Percentiles rank a stretch among this genome's conserved stretches.
These are phyloP conservation scores for Epithemia pelagica DNA, from an alignment of 108 stramenopile species.

Conservation along the genomic window DNA sequence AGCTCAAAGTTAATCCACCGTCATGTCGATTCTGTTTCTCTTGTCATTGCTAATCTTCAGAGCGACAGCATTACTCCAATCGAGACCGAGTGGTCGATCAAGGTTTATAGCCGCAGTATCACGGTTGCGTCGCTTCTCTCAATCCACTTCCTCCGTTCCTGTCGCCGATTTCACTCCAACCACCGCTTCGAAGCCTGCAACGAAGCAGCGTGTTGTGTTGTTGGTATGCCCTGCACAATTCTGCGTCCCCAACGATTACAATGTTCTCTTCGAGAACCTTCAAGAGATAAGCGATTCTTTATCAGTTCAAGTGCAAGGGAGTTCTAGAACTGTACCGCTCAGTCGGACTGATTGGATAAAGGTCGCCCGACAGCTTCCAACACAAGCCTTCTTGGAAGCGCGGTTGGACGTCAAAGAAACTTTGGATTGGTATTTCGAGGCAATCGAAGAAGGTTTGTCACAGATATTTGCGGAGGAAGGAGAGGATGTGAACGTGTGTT, in stretches of 20 bases:
- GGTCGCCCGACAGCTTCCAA: constrained; percentile 59
- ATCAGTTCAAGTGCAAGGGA: constrained; percentile 19
- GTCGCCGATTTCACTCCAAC: too few relatives aligned
- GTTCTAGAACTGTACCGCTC: constrained; percentile 20
- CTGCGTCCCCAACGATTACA: constrained; percentile 70
- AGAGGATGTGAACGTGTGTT: constrained; percentile 43
- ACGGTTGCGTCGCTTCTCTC: too few relatives aligned
- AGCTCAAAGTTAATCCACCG: too few relatives aligned
- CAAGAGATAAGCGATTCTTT: background rate
- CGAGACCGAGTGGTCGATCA: too few relatives aligned
- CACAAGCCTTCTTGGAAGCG: constrained; percentile 52
- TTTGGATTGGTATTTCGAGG: constrained; percentile 72
- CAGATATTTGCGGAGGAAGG: constrained; percentile 53
- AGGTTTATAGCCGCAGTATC: too few relatives aligned
- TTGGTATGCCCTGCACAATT: constrained; percentile 76
- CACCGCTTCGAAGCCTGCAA: too few relatives aligned
- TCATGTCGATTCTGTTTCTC: too few relatives aligned
- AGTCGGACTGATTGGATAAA: constrained; percentile 82
- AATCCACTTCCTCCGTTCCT: too few relatives aligned
- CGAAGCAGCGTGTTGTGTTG: too few relatives aligned
- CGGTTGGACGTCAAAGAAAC: constrained; percentile 45
- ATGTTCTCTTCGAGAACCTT: constrained; percentile 37
- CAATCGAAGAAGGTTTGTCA: constrained; percentile 49
- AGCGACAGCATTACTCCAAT: too few relatives aligned
- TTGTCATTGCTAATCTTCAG: too few relatives aligned